phyloP scores from a whole-genome alignment of 2,329 filamentous ascomycete genomes.

The Leptosphaerulina australis region DNA sequence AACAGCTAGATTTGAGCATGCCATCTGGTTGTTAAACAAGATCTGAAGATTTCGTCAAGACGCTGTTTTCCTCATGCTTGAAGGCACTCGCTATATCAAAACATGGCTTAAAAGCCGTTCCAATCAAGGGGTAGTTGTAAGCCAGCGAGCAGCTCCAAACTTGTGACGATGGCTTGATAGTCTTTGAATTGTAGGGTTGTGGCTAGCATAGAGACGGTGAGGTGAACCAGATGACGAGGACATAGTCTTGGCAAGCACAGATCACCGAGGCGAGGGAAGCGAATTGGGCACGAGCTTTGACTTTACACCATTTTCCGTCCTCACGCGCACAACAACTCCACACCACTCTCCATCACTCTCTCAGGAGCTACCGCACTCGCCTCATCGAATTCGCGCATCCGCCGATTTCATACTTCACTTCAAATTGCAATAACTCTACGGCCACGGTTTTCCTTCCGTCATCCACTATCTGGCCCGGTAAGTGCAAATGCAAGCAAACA shows the following conservation, averaged over 20 bases:
- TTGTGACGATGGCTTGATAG: no score
- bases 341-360: conserved; percentile 13
- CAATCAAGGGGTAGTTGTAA: no score
- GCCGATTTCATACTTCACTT: conserved; percentile 6
- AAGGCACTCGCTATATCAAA: no score
- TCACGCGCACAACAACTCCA: conserved; percentile 16
- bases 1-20: no score
- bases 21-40: no score
- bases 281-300: conserved; percentile 8
- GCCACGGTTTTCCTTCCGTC: conserved; percentile 22
- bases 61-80: no score
- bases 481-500: conserved; percentile 23
- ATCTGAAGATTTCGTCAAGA: no score
- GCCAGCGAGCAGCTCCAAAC: no score
- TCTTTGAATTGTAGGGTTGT: background rate
- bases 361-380: conserved; percentile 3
- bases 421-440: conserved; percentile 7
- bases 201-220: background rate
- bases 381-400: conserved; percentile 10
- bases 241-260: conserved; percentile 16
- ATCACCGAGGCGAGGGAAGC: conserved; percentile 13
- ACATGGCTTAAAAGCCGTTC: no score
- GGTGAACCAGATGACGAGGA: background rate
- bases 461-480: conserved; percentile 22
- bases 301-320: conserved; percentile 12